phyloP scores from a whole-genome alignment of 148 eudicot genomes.

The Chenopodium album region DNA sequence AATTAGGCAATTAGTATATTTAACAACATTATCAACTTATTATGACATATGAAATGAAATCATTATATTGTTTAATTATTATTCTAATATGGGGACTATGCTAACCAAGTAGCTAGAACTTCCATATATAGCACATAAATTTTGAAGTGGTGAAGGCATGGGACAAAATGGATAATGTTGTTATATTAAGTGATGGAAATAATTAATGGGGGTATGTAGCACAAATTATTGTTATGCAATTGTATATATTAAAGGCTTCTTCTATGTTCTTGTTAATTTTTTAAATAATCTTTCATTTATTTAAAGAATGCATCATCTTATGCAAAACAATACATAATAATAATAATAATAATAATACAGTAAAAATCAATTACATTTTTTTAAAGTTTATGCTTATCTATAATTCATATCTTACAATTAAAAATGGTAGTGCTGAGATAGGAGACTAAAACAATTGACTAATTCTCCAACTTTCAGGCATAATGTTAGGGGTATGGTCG shows the following conservation, averaged over 20 bases:
- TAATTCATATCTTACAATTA: no score
- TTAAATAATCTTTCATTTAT: no score
- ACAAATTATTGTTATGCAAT: background rate
- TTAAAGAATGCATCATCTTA: no score
- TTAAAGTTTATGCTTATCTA: background rate
- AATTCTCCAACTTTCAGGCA: no score
- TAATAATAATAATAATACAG: no score
- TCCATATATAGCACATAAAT: background rate
- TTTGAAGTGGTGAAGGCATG: background rate
- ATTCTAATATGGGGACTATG: background rate
- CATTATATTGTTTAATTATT: background rate
- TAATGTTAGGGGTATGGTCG: no score
- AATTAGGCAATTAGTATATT: background rate
- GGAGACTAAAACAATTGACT: no score
- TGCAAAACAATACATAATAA: no score
- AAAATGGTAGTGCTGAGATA: no score
- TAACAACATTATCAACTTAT: background rate
- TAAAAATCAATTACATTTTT: no score
- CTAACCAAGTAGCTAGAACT: background rate
- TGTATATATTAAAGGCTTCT: no score
- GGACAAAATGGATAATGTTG: constrained; percentile 17
- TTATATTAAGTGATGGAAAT: background rate
- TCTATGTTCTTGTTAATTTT: no score
- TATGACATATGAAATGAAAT: background rate
- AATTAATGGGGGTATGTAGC: background rate